Evolutionary conservation across 495 filamentous ascomycete species (phyloP).

Genomic region (Chaetomium cochliodes): DNA sequence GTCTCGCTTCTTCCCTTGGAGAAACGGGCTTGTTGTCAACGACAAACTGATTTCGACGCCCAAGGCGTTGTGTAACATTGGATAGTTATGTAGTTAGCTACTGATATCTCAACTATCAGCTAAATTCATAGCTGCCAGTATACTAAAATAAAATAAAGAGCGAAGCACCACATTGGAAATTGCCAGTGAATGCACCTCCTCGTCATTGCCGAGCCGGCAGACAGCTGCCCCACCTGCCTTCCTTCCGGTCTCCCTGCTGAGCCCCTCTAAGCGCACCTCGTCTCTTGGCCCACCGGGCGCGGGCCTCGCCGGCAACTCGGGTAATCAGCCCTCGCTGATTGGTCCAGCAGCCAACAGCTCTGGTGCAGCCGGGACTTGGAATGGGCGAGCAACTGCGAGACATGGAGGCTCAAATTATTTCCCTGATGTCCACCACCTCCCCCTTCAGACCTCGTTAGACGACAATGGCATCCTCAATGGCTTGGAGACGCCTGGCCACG

Average conservation of each 20-base stretch:
- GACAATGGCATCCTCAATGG: conserved; percentile 55
- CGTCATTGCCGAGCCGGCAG: conserved; percentile 7
- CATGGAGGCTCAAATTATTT: conserved; percentile 34
- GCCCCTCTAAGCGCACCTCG: too few species aligned
- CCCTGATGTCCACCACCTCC: conserved; percentile 33
- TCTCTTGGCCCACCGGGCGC: conserved; percentile 16
- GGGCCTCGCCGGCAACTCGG: conserved; percentile 37
- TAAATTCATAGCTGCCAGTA: too few species aligned
- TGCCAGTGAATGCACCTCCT: too few species aligned
- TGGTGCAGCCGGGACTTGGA: conserved; percentile 29
- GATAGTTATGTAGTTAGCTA: too few species aligned
- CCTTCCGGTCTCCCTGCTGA: conserved; percentile 1
- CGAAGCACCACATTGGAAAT: too few species aligned
- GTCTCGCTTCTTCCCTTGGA: too few species aligned
- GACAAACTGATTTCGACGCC: too few species aligned
- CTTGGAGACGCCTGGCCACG: conserved; percentile 48
- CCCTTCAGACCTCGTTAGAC: conserved; percentile 30
- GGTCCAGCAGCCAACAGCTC: conserved; percentile 19
- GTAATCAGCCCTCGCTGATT: conserved; percentile 34
- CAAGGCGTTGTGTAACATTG: too few species aligned
- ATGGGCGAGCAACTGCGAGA: conserved; percentile 19
- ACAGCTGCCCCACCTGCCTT: conserved; percentile 7
- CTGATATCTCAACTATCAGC: too few species aligned
- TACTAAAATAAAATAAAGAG: too few species aligned
- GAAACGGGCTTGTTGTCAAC: too few species aligned